Evolutionary conservation across 805 yeast genomes (phyloP).

Genomic region (Candida quercuum): DNA sequence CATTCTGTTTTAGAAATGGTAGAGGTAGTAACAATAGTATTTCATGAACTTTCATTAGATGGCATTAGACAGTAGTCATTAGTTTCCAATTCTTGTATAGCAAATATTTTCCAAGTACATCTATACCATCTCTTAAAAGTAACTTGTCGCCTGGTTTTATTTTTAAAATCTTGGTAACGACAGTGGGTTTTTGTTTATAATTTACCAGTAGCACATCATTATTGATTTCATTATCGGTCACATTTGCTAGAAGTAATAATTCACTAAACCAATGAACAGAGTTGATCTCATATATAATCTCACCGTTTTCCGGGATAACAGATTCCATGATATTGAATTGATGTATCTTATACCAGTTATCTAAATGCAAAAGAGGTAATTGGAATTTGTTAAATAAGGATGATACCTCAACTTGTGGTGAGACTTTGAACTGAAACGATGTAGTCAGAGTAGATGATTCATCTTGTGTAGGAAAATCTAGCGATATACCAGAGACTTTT

Average conservation of each 20-base stretch:
- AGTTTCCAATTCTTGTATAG: constrained; percentile 20
- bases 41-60: background rate
- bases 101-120: constrained; percentile 3
- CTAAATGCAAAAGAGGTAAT: constrained; percentile 14
- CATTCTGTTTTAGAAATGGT: no score
- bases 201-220: constrained; percentile 11
- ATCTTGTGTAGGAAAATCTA: background rate
- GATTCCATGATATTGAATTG: constrained; percentile 7
- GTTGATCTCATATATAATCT: constrained; percentile 2
- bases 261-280: constrained; percentile 10
- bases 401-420: constrained; percentile 1
- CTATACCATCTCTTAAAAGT: constrained; percentile 5
- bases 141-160: constrained; percentile 13
- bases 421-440: background rate
- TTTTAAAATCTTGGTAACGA: constrained; percentile 6
- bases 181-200: constrained; percentile 11
- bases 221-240: constrained; percentile 1
- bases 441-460: no score
- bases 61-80: background rate
- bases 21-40: no score
- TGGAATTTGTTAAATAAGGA: constrained; percentile 9
- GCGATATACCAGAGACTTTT: background rate
- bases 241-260: constrained; percentile 6
- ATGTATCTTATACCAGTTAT: constrained; percentile 19
- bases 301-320: background rate